Evolutionary conservation across 2,329 filamentous ascomycete genomes (phyloP).

Genomic region (Calonectria hawksworthii): DNA sequence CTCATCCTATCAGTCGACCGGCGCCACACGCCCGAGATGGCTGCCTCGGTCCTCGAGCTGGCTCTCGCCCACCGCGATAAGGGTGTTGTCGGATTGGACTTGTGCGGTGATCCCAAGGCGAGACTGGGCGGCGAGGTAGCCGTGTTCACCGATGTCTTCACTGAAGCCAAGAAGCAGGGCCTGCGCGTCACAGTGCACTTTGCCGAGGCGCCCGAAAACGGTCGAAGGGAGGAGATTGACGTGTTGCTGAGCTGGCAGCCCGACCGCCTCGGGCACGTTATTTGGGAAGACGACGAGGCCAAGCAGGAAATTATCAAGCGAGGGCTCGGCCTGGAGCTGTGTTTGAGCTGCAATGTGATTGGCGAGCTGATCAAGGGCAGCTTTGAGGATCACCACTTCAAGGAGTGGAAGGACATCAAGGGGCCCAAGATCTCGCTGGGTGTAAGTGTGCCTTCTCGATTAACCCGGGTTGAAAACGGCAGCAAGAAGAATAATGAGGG

Average conservation of each 20-base stretch:
- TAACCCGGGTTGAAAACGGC: neutral
- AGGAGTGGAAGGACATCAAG: slow-evolving; percentile 74
- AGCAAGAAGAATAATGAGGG: neutral
- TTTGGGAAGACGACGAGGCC: slow-evolving; percentile 76
- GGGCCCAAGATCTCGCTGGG: slow-evolving; percentile 75
- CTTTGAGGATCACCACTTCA: slow-evolving; percentile 81
- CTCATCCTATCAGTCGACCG: slow-evolving; percentile 85
- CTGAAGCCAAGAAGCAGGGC: slow-evolving; percentile 65
- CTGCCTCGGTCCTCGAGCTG: slow-evolving; percentile 74
- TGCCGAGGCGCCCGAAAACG: slow-evolving; percentile 75
- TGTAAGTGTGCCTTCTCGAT: slow-evolving; percentile 63
- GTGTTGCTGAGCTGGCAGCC: slow-evolving; percentile 76
- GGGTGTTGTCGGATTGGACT: slow-evolving; percentile 80
- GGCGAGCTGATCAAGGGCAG: slow-evolving; percentile 79
- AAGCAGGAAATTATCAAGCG: slow-evolving; percentile 66
- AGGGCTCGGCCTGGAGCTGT: slow-evolving; percentile 79
- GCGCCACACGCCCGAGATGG: slow-evolving; percentile 70
- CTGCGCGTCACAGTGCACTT: slow-evolving; percentile 83
- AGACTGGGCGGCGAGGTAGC: slow-evolving; percentile 69
- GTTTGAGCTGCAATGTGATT: slow-evolving; percentile 85
- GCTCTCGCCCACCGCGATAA: slow-evolving; percentile 66
- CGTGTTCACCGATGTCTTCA: slow-evolving; percentile 72
- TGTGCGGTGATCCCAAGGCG: slow-evolving; percentile 79
- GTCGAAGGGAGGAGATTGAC: slow-evolving; percentile 70
- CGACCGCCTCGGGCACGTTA: slow-evolving; percentile 82